Base-by-base conservation (phyloP, 2,329 filamentous ascomycete genomes). In the Sporothrix schenckii region DNA sequence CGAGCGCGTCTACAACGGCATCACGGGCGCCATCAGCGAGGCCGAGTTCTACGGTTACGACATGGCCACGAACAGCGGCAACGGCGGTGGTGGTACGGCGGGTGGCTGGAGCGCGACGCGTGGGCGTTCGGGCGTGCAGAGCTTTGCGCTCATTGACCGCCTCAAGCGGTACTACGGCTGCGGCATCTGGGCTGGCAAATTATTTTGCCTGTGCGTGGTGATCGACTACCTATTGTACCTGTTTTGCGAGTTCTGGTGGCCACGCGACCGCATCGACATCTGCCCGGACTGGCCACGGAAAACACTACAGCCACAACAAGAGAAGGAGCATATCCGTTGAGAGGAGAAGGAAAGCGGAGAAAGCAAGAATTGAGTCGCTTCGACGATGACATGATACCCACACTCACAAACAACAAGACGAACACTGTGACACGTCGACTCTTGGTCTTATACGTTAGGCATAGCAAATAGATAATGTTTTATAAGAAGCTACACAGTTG, bases 81-180 rank as follows among this genome's bases (percentile, higher is more conserved):
- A 19, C 34, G 66, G 41, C 13, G 41, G 41, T 16, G 14, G 41
- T n/a, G 50, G 27, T 19, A 24, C 49, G 10, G 60, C 66, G 14
- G 81, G 80, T 27, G 82, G 85, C 60, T 91, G 89, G 88, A 91
- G 89, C 77, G 91, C 89, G 4, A 90, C 89, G 14, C 86, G 90
- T 73, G 89, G 89, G 54, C 84, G 89, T 44, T 85, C 87, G 5
- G 88, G 89, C 9, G 89, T 93, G 10, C 91, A 92, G 75, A 94
- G 92, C 76, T 97, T 97, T 77, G 92, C 94, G 6, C 86, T 99
- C 58, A 97, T 99, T 73, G 95, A 99, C 78, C 88, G 95, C 24
- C 82, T 99, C 24, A 99, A 99, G 81, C 85, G 95, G 71, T 99
- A 99, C 80, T 99, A 97, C 77, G 95, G 95, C 10, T 99, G 96